A percentile compares a stretch with the other conserved stretches of the same genome.
Evolutionary conservation across 805 yeast species (phyloP).

Genomic region (Aciculoconidium aculeatum): DNA sequence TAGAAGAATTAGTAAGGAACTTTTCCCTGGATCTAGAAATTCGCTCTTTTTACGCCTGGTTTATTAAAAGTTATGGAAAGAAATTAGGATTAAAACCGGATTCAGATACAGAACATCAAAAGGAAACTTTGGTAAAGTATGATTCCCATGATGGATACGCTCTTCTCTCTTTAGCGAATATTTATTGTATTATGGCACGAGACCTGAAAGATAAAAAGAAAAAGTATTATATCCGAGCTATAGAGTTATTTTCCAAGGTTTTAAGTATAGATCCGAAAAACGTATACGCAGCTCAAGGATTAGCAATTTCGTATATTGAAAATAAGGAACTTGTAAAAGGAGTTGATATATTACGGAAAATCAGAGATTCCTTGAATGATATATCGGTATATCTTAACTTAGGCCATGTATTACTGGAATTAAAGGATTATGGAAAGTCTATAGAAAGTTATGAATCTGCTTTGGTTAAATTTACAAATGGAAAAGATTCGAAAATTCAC

Average conservation of each 20-base stretch:
- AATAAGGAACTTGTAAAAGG: constrained; percentile 71
- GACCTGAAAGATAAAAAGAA: constrained; percentile 63
- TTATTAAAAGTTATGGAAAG: constrained; percentile 54
- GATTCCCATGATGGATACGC: constrained; percentile 91
- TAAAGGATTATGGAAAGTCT: constrained; percentile 77
- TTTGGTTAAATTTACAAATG: constrained; percentile 54
- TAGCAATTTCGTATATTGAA: constrained; percentile 89
- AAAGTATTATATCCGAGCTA: constrained; percentile 81
- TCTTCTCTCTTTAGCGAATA: constrained; percentile 80
- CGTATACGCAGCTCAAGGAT: constrained; percentile 96
- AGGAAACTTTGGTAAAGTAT: constrained; percentile 72
- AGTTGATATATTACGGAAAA: constrained; percentile 77
- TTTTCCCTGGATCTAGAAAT: constrained; percentile 67
- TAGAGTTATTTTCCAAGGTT: constrained; percentile 86
- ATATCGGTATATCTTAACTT: constrained; percentile 76
- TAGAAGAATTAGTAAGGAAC: constrained; percentile 47
- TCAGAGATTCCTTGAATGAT: constrained; percentile 85
- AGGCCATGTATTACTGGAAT: constrained; percentile 82
- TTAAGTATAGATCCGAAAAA: constrained; percentile 76
- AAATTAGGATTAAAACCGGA: constrained; percentile 44
- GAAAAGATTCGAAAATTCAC: constrained; percentile 58
- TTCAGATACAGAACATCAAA: constrained; percentile 72
- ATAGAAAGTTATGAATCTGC: constrained; percentile 87
- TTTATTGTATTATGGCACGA: constrained; percentile 77
- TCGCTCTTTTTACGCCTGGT: constrained; percentile 93